phyloP scores from a whole-genome alignment of 371 early-diverging fungal genomes.

The Mortierella sp. region DNA sequence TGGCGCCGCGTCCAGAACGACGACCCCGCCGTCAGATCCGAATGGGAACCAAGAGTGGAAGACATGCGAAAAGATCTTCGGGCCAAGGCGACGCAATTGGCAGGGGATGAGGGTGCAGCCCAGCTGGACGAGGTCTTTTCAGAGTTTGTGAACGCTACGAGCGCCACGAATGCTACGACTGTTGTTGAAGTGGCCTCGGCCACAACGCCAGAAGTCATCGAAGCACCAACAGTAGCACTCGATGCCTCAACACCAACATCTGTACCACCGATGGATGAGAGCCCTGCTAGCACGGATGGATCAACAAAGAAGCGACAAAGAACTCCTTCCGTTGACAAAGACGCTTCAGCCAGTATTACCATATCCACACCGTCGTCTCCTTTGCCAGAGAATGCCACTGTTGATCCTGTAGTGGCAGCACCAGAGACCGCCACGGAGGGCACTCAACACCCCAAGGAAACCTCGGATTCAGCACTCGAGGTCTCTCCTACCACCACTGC shows the following conservation, averaged over 20 bases:
- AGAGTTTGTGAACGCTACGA: conserved; percentile 17
- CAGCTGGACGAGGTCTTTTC: conserved; percentile 25
- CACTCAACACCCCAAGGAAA: not conserved
- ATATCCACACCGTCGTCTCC: too few species aligned
- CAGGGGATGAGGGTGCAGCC: conserved; percentile 28
- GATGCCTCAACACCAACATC: conserved; percentile 1
- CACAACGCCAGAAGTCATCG: not conserved
- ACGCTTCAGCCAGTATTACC: too few species aligned
- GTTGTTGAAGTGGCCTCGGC: too few species aligned
- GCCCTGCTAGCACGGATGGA: too few species aligned
- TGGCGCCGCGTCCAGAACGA: conserved; percentile 33
- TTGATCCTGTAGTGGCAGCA: not conserved
- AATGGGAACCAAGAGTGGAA: conserved; percentile 48
- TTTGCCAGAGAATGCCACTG: too few species aligned
- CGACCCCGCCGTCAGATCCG: conserved; percentile 12
- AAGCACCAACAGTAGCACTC: not conserved
- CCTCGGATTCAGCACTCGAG: not conserved
- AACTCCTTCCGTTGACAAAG: conserved; percentile 11
- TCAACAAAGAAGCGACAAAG: conserved; percentile 43
- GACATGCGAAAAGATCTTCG: conserved; percentile 35
- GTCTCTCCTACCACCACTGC: not conserved
- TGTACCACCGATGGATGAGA: not conserved
- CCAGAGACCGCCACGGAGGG: not conserved
- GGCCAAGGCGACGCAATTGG: conserved; percentile 39
- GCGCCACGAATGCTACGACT: too few species aligned